Evolutionary conservation across 1,139 yeast species (phyloP).

Genomic region (Candida tropicalis): DNA sequence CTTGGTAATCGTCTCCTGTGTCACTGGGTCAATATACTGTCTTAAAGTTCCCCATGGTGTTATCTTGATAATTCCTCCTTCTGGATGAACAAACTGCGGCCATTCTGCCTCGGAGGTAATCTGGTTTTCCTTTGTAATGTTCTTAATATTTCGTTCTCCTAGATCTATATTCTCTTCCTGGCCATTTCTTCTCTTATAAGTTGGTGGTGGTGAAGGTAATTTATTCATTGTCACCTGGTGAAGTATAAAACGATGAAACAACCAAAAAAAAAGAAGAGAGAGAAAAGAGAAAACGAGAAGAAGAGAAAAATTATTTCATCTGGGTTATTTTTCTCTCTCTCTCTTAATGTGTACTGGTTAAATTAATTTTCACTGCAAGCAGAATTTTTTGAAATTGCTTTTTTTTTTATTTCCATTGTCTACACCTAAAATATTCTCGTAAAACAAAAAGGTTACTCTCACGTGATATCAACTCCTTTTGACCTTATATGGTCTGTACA

Average conservation of each 20-base stretch:
- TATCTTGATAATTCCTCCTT: conserved; percentile 64
- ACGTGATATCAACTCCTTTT: too few relatives aligned
- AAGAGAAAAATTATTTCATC: too few relatives aligned
- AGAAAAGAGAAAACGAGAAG: too few relatives aligned
- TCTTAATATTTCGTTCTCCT: conserved; percentile 24
- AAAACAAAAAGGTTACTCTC: too few relatives aligned
- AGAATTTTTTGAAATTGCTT: too few relatives aligned
- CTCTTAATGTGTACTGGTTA: too few relatives aligned
- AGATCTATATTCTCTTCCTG: conserved; percentile 22
- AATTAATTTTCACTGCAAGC: too few relatives aligned
- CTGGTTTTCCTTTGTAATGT: conserved; percentile 25
- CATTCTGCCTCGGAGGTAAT: conserved; percentile 46
- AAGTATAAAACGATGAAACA: not conserved
- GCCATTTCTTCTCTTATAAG: conserved; percentile 4
- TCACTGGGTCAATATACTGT: conserved; percentile 33
- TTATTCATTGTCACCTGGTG: not conserved
- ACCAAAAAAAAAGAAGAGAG: not conserved
- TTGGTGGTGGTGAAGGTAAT: conserved; percentile 1
- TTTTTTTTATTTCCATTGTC: too few relatives aligned
- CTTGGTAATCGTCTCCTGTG: conserved; percentile 42
- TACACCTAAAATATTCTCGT: too few relatives aligned
- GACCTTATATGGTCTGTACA: too few relatives aligned
- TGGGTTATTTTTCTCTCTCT: too few relatives aligned
- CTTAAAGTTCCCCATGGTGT: conserved; percentile 61
- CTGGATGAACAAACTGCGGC: conserved; percentile 65